Evolutionary conservation across 805 yeast species (phyloP).

Genomic region (Jamesozyma rosinii): DNA sequence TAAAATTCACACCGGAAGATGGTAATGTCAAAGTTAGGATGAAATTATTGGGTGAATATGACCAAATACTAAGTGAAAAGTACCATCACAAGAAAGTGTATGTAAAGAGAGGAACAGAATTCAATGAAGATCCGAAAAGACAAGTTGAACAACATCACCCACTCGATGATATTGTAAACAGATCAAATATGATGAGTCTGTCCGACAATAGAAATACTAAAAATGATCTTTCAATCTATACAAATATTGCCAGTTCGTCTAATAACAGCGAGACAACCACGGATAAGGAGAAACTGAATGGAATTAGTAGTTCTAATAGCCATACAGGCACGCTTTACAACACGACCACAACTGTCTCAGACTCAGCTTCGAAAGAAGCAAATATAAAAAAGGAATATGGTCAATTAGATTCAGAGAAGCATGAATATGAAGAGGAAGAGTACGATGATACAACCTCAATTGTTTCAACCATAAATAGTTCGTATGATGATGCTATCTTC

Average conservation of each 20-base stretch:
- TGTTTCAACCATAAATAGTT: slow-evolving; percentile 25
- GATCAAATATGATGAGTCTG: not conserved
- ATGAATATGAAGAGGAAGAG: not conserved
- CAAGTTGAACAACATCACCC: not conserved
- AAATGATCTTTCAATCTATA: not conserved
- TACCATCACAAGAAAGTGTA: slow-evolving; percentile 39
- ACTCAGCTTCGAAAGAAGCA: not conserved
- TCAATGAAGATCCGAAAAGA: not conserved
- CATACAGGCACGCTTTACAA: too few species aligned
- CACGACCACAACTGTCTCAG: not conserved
- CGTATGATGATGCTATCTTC: slow-evolving; percentile 38
- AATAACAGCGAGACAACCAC: too few species aligned
- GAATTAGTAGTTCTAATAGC: not conserved
- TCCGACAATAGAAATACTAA: not conserved
- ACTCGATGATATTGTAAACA: not conserved
- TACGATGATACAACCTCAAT: slow-evolving; percentile 10
- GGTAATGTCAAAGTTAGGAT: slow-evolving; percentile 66
- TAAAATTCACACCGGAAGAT: slow-evolving; percentile 86
- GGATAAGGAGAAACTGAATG: not conserved
- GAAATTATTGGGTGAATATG: slow-evolving; percentile 63
- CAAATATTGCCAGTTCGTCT: not conserved
- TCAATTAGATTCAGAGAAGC: not conserved
- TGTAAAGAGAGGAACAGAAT: slow-evolving; percentile 29
- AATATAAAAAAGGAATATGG: not conserved
- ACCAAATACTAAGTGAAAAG: slow-evolving; percentile 38